Evolutionary conservation across 352 stramenopile genomes (phyloP), one percentile per base, ranked within the genome.

Genomic region (Discostella stelligera): DNA sequence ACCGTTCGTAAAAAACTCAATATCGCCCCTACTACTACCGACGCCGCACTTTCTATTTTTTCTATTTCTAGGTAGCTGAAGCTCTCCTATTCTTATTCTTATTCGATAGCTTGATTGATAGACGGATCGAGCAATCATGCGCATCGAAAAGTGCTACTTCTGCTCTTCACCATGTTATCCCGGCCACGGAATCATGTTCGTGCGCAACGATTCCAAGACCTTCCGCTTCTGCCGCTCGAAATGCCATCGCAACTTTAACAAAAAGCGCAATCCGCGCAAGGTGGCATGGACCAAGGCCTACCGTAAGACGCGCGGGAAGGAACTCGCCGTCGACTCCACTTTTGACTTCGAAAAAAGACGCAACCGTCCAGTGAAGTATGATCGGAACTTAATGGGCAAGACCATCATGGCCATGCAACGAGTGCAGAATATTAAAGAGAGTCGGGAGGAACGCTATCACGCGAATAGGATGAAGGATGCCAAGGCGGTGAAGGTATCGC

Each of bases 211-310:
- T 90, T 98, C 94, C 86, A 99, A 99, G 91, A 94, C 98, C 63
- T 99, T 99, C 85, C 94, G 96, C 61, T 99, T 99, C 90, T 99
- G 98, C 84, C 94, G 98, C 63, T 99, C 97, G 53, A 99, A 99
- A 92, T 99, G 98, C 92, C 96, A 99, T 94, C 97, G 98, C 77
- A 98, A 98, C 87, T 99, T 99, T 80, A 98, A 98, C 86, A 97
- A 97, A 90, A 99, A 99, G 91, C 94, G 97, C 82, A 99, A 99
- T 90, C 97, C 97, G 50, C 94, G 97, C 64, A 99, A 99, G 90
- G 96, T 99, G 14, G 98, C 98, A 86, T 99, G 97, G 97, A 99
- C 97, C 68, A 99, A 99, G 91, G 94, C 97, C 62, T 99, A 98
- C 89, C 94, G 97, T 63, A 98, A 98, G 86, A 93, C 88, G 14